Evolutionary conservation across 2,329 filamentous ascomycete species (phyloP).

Genomic region (Verticillium zaregamsianum): DNA sequence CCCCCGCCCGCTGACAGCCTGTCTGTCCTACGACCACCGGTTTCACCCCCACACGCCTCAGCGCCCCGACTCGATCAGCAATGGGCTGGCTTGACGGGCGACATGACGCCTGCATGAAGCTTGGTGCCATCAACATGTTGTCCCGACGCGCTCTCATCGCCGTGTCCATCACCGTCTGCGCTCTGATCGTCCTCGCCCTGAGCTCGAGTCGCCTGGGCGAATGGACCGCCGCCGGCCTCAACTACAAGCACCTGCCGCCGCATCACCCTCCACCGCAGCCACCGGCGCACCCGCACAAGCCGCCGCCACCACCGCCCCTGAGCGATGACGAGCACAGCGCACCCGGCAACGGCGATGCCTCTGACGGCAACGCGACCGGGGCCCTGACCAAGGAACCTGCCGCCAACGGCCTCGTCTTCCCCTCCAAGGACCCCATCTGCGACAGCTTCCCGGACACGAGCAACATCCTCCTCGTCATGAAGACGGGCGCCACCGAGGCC

Average conservation of each 20-base stretch:
- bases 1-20: too few relatives aligned
- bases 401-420: constrained; percentile 11
- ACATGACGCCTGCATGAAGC: constrained; percentile 8
- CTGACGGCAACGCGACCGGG: constrained; percentile 1
- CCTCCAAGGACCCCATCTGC: constrained; percentile 24
- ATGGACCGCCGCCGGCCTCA: constrained; percentile 23
- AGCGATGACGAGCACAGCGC: constrained; percentile 3
- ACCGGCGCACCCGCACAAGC: not conserved
- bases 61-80: not conserved
- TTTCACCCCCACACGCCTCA: not conserved
- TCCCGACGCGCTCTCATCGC: constrained; percentile 22
- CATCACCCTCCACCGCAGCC: not conserved
- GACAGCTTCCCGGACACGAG: constrained; percentile 38
- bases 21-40: not conserved
- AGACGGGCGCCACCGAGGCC: constrained; percentile 53
- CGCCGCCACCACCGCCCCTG: not conserved
- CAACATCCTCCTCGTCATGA: constrained; percentile 47
- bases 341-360: constrained; percentile 2
- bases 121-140: constrained; percentile 16
- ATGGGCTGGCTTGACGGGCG: constrained; percentile 2
- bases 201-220: constrained; percentile 24
- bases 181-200: constrained; percentile 25
- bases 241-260: constrained; percentile 15
- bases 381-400: constrained; percentile 6
- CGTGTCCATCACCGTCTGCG: constrained; percentile 20